These are phyloP conservation scores for Sporothrix protearum DNA, from an alignment of 2,329 filamentous ascomycete species.

Conservation along the genomic window DNA sequence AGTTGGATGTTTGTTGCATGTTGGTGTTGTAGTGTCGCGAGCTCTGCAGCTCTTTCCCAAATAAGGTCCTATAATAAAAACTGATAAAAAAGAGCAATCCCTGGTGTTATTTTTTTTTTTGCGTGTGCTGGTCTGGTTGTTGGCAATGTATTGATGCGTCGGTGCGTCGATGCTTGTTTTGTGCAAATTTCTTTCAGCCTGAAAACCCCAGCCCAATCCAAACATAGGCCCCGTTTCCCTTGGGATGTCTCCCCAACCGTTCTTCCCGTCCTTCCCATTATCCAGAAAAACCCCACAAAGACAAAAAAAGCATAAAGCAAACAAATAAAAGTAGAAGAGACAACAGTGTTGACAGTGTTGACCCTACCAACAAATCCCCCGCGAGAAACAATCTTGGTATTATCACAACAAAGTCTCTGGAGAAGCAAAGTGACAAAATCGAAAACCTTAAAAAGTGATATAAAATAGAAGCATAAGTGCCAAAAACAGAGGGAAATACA, in stretches of 20 bases:
- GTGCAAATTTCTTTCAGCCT: background rate
- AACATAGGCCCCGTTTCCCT: background rate
- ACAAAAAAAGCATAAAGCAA: background rate
- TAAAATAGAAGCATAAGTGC: conserved; percentile 1
- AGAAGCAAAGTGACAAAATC: background rate
- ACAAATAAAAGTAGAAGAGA: background rate
- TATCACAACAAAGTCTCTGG: background rate
- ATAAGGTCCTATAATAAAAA: conserved; percentile 7
- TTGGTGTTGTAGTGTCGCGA: background rate
- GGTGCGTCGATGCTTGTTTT: background rate
- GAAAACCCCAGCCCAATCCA: background rate
- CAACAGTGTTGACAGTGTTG: background rate
- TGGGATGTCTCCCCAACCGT: background rate
- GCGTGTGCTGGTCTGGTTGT: background rate
- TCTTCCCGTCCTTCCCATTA: background rate
- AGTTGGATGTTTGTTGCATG: background rate
- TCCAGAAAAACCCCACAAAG: background rate
- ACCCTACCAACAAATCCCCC: background rate
- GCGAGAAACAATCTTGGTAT: conserved; percentile 19
- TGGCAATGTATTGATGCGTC: background rate
- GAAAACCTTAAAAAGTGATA: background rate
- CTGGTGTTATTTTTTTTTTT: background rate
- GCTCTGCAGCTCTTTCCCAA: conserved; percentile 18
- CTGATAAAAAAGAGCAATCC: background rate
- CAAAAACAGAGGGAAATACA: conserved; percentile 2